phyloP scores from a whole-genome alignment of 2,329 filamentous ascomycete species.

The Raffaelea deltoideospora region DNA sequence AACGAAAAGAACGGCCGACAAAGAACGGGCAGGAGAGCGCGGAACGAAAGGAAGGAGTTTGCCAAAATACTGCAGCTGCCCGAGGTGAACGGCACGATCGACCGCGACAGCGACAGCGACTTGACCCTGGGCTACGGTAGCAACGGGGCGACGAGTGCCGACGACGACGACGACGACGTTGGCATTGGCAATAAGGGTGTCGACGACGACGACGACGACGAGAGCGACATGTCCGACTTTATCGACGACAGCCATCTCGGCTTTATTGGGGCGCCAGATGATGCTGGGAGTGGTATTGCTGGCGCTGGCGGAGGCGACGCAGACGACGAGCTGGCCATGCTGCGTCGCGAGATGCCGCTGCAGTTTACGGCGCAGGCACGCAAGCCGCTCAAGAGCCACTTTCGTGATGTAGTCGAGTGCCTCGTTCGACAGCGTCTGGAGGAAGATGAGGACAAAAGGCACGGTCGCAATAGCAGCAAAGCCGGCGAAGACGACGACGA shows the following conservation, averaged over 20 bases:
- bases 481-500: background rate
- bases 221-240: conserved; percentile 36
- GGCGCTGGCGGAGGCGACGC: no score
- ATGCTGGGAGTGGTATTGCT: no score
- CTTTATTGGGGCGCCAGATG: conserved; percentile 7
- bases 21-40: background rate
- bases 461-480: conserved; percentile 30
- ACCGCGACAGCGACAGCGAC: background rate
- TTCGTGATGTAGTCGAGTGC: conserved; percentile 63
- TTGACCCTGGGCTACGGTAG: background rate
- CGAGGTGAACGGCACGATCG: background rate
- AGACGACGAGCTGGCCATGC: no score
- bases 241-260: conserved; percentile 31
- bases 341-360: conserved; percentile 40
- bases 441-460: no score
- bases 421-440: conserved; percentile 65
- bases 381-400: conserved; percentile 56
- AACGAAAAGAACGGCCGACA: background rate
- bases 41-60: background rate
- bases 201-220: background rate
- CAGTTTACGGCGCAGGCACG: conserved; percentile 52
- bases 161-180: background rate
- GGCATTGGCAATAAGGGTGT: no score
- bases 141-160: background rate
- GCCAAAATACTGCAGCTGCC: background rate